phyloP scores from a whole-genome alignment of 78 protist genomes.

The Protostelium mycophagum region DNA sequence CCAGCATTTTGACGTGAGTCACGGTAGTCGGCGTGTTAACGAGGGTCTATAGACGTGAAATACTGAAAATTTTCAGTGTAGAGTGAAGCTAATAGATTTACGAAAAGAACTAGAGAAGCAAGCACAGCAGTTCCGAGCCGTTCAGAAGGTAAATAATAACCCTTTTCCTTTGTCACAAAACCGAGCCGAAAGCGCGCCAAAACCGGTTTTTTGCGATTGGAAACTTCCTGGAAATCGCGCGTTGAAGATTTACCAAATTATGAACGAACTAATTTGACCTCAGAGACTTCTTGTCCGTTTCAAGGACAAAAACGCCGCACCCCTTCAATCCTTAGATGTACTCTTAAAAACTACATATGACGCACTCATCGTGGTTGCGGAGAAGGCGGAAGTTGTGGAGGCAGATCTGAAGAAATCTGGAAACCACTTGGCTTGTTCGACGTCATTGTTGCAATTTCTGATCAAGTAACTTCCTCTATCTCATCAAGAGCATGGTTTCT shows the following conservation, averaged over 20 bases:
- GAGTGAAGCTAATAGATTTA: not conserved
- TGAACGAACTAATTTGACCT: too few relatives aligned
- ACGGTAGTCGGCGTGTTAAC: too few relatives aligned
- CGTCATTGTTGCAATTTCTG: not conserved
- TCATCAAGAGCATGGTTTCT: too few relatives aligned
- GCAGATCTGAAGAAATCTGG: not conserved
- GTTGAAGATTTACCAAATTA: too few relatives aligned
- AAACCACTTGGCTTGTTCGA: not conserved
- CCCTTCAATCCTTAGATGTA: not conserved
- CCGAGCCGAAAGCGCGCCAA: too few relatives aligned
- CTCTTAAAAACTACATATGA: not conserved
- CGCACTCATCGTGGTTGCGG: not conserved
- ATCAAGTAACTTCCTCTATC: too few relatives aligned
- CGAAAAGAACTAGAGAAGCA: not conserved
- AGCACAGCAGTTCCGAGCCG: slow-evolving; percentile 26
- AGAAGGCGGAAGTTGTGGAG: not conserved
- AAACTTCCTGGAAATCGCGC: too few relatives aligned
- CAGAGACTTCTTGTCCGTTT: slow-evolving; percentile 8
- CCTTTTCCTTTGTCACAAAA: too few relatives aligned
- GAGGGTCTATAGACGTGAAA: too few relatives aligned
- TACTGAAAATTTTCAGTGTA: not conserved
- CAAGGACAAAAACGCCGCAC: slow-evolving; percentile 5
- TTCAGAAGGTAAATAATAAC: too few relatives aligned
- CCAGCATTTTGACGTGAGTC: not conserved
- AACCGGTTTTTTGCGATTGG: too few relatives aligned